Evolutionary conservation across 2,329 filamentous ascomycete species (phyloP), one percentile per base, ranked within the genome.

Genomic region (Plenodomus tracheiphilus): DNA sequence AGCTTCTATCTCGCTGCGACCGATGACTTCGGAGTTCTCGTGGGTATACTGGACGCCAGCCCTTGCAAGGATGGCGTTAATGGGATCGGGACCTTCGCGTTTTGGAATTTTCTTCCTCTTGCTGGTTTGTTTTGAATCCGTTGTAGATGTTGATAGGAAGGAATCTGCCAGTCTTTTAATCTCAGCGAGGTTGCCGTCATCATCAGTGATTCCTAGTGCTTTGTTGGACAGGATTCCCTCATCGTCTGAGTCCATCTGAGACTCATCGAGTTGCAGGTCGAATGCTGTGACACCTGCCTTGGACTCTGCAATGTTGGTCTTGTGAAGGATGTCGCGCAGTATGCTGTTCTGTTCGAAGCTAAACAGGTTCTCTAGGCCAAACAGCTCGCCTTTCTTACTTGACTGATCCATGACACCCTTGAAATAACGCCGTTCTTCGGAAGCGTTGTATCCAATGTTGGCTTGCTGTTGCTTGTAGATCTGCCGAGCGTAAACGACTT

Each of bases 401-500:
- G 84, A 84, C 58, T 90, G 84, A 53, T 95, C 87, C 73, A 97
- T 93, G 0, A 97, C 90, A 35, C 94, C 94, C 59, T 88, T 91
- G 77, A 99, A 99, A 71, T 99, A 99, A 1, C 94, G 85, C 3
- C 94, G 85, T 72, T 99, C 94, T 4, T 86, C 88, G 0, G 90
- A 95, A 0, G 94, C 94, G 28, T 87, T 95, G 72, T 99, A 97
- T 1, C 90, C 94, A 49, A 99, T 97, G 65, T 97, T 97, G 20
- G 94, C 93, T 74, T 97, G 94, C 65, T 99, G 94, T 68, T 99
- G 94, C 72, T 99, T 99, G 80, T 99, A 99, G 34, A 99, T 94
- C 65, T 99, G 94, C 6, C 94, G 83, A 0, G 93, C 94, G 64
- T 99, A 99, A 7, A 97, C 91, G 45, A 97, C 94, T 71, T 99